A percentile compares a stretch with the other conserved stretches of the same genome.
phyloP scores from a whole-genome alignment of 345 rosid genomes.

The Eucalyptus dawsonii region DNA sequence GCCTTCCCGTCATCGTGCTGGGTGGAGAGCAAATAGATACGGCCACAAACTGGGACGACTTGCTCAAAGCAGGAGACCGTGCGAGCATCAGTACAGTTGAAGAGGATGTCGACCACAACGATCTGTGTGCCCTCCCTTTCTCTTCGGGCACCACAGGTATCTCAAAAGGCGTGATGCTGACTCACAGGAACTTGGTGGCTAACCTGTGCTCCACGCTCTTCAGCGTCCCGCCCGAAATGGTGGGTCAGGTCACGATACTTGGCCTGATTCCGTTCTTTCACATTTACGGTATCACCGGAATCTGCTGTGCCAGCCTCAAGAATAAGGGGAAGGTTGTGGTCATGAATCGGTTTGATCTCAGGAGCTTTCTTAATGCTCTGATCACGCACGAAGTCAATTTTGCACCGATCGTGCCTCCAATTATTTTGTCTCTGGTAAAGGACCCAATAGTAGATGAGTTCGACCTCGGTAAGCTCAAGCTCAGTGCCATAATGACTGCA shows the following conservation, averaged over 20 bases:
- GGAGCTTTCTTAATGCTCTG: constrained; percentile 59
- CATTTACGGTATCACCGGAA: constrained; percentile 78
- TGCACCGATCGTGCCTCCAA: constrained; percentile 91
- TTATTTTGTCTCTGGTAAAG: constrained; percentile 67
- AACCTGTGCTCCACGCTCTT: constrained; percentile 82
- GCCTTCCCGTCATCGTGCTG: constrained; percentile 42
- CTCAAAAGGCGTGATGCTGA: constrained; percentile 87
- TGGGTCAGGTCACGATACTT: constrained; percentile 54
- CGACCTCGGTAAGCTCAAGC: constrained; percentile 70
- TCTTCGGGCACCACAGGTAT: constrained; percentile 95
- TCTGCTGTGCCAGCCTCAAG: constrained; percentile 71
- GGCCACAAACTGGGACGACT: constrained; percentile 57
- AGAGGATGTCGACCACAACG: constrained; percentile 39
- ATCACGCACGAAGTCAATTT: constrained; percentile 67
- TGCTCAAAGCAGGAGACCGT: constrained; percentile 69
- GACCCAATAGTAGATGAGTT: constrained; percentile 78
- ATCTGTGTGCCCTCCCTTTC: constrained; percentile 92
- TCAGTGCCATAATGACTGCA: constrained; percentile 75
- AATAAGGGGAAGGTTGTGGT: constrained; percentile 93
- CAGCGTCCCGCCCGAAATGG: constrained; percentile 53
- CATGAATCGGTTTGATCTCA: constrained; percentile 59
- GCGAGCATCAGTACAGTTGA: constrained; percentile 6
- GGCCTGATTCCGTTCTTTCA: constrained; percentile 94
- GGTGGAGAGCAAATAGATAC: constrained; percentile 37
- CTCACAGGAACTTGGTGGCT: constrained; percentile 76